phyloP scores from a whole-genome alignment of 305 asterid species.

The Ajuga reptans region DNA sequence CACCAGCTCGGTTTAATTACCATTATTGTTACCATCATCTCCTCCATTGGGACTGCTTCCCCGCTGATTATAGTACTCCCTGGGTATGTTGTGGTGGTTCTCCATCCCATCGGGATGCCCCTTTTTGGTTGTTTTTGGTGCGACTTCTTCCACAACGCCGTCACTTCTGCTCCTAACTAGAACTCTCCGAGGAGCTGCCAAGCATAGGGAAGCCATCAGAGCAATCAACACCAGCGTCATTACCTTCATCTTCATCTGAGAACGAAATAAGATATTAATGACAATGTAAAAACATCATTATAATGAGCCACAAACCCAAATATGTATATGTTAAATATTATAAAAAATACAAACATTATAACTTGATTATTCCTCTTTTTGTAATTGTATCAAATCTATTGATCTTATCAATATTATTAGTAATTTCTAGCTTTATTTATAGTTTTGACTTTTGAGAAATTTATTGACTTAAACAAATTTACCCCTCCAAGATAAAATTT shows the following conservation, averaged over 20 bases:
- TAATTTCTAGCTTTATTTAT: too few species aligned
- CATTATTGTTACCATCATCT: constrained; percentile 18
- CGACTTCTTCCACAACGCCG: background rate
- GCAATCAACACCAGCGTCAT: constrained; percentile 22
- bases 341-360: too few species aligned
- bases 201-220: constrained; percentile 20
- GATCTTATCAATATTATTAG: too few species aligned
- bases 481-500: too few species aligned
- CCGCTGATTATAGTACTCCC: constrained; percentile 39
- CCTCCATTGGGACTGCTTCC: constrained; percentile 26
- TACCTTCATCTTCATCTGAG: constrained; percentile 21
- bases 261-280: too few species aligned
- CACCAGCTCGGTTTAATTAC: constrained; percentile 22
- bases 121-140: background rate
- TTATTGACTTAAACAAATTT: too few species aligned
- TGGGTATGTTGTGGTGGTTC: constrained; percentile 50
- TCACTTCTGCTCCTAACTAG: background rate
- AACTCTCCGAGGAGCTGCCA: constrained; percentile 27
- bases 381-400: too few species aligned
- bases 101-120: constrained; percentile 22
- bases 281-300: background rate
- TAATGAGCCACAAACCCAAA: too few species aligned
- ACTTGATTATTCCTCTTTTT: too few species aligned
- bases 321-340: too few species aligned
- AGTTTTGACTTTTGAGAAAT: too few species aligned